phyloP scores from a whole-genome alignment of 257 asterid genomes.

The Solanum virginianum region DNA sequence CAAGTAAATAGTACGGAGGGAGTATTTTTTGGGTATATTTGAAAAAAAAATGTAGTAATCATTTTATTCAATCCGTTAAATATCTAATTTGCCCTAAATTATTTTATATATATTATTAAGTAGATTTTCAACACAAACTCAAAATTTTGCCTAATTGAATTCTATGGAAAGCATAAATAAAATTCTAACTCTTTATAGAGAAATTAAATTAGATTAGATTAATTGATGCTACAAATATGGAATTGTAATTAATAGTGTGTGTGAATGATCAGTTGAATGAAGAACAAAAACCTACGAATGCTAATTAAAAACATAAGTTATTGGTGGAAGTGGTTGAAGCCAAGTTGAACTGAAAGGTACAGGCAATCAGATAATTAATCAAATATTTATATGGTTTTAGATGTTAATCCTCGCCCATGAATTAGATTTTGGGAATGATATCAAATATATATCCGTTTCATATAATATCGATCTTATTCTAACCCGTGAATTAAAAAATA shows the following conservation, averaged over 20 bases:
- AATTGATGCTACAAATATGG: not conserved
- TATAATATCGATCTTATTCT: not conserved
- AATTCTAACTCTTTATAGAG: too few relatives aligned
- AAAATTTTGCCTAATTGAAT: not conserved
- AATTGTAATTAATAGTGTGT: too few relatives aligned
- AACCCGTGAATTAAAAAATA: not conserved
- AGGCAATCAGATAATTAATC: not conserved
- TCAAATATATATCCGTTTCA: not conserved
- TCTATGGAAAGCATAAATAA: too few relatives aligned
- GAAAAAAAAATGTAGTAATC: too few relatives aligned
- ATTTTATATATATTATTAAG: too few relatives aligned
- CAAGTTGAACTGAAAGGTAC: not conserved
- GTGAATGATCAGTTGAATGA: not conserved
- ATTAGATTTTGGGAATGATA: not conserved
- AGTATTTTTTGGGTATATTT: too few relatives aligned
- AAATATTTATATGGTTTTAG: not conserved
- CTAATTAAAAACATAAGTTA: not conserved
- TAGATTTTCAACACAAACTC: not conserved
- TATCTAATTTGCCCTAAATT: too few relatives aligned
- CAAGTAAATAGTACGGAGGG: too few relatives aligned
- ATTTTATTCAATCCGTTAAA: too few relatives aligned
- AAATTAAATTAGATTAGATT: too few relatives aligned
- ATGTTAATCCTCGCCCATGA: not conserved
- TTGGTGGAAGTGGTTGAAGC: not conserved
- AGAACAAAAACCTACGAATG: not conserved